A percentile compares a stretch with the other conserved stretches of the same genome.
Conservation (phyloP, 2,329 filamentous ascomycete species). For the Chlorencoelia australis region DNA sequence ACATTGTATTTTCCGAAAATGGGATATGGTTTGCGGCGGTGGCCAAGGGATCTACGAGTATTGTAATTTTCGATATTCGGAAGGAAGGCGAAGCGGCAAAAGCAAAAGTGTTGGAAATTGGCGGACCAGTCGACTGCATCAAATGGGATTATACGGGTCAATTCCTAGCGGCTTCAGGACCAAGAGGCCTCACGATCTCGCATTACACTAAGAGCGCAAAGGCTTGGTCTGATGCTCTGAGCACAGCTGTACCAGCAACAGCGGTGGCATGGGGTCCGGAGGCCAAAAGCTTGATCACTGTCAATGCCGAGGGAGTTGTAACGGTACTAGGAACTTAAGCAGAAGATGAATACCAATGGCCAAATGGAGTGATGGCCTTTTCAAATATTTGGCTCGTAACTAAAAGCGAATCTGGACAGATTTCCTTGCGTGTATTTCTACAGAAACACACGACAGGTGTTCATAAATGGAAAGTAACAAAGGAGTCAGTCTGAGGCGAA, state of each 20-base stretch:
- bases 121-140: constrained; percentile 64
- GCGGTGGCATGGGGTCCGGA: constrained; percentile 68
- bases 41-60: constrained; percentile 63
- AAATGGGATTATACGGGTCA: constrained; percentile 94
- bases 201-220: constrained; percentile 83
- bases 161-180: constrained; percentile 74
- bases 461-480: too few relatives aligned
- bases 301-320: constrained; percentile 66
- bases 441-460: too few relatives aligned
- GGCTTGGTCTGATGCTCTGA: constrained; percentile 78
- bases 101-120: constrained; percentile 79
- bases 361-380: constrained; percentile 16
- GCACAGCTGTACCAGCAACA: constrained; percentile 62
- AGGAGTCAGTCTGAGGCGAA: too few relatives aligned
- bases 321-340: constrained; percentile 64
- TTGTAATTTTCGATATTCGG: constrained; percentile 85
- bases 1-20: constrained; percentile 86
- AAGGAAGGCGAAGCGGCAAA: constrained; percentile 76
- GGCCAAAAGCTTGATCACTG: constrained; percentile 63
- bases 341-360: constrained; percentile 34
- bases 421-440: constrained; percentile 21
- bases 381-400: constrained; percentile 12
- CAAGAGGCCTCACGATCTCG: constrained; percentile 74
- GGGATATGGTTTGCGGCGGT: constrained; percentile 89
- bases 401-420: constrained; percentile 18